A percentile compares a stretch with the other conserved stretches of the same genome.
These are phyloP conservation scores for Leccinum barrowsii DNA, from an alignment of 768 basidiomycete genomes.

Conservation along the genomic window DNA sequence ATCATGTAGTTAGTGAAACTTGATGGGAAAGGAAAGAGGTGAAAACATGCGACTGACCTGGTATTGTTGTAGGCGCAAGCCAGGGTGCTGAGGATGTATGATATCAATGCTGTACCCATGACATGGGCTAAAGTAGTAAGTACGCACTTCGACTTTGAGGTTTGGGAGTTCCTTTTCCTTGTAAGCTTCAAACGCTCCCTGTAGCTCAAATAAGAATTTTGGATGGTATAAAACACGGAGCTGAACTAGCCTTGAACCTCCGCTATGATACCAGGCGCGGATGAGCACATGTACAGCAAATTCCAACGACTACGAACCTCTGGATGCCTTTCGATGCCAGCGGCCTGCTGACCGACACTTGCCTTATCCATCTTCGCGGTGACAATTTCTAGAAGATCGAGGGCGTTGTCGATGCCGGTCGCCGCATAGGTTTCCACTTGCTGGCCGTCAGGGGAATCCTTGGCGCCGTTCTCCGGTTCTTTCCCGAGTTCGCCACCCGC, in stretches of 20 bases:
- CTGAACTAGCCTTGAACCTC: slow-evolving; percentile 71
- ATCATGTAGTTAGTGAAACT: slow-evolving; percentile 1
- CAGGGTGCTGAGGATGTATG: slow-evolving; percentile 61
- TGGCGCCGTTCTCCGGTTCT: slow-evolving; percentile 17
- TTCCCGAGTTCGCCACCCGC: slow-evolving; percentile 55
- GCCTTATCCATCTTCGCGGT: slow-evolving; percentile 93
- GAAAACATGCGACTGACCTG: slow-evolving; percentile 43
- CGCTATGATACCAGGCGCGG: slow-evolving; percentile 44
- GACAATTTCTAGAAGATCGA: slow-evolving; percentile 86
- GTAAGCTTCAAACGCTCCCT: slow-evolving; percentile 91
- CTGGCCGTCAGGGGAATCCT: slow-evolving; percentile 26
- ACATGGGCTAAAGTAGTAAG: background rate
- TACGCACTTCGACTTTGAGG: slow-evolving; percentile 64
- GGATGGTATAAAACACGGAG: background rate
- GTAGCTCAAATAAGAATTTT: slow-evolving; percentile 7
- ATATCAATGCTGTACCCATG: slow-evolving; percentile 8
- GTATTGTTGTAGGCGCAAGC: slow-evolving; percentile 88
- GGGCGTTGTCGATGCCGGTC: slow-evolving; percentile 85
- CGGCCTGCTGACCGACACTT: slow-evolving; percentile 82
- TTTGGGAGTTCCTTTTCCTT: slow-evolving; percentile 82
- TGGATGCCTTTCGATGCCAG: slow-evolving; percentile 84
- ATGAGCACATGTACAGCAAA: slow-evolving; percentile 9
- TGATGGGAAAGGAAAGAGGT: slow-evolving; percentile 1
- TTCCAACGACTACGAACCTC: slow-evolving; percentile 55
- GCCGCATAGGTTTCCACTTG: slow-evolving; percentile 71